Base-by-base conservation (phyloP, 1,139 yeast species). In the Scheffersomyces stambukii region DNA sequence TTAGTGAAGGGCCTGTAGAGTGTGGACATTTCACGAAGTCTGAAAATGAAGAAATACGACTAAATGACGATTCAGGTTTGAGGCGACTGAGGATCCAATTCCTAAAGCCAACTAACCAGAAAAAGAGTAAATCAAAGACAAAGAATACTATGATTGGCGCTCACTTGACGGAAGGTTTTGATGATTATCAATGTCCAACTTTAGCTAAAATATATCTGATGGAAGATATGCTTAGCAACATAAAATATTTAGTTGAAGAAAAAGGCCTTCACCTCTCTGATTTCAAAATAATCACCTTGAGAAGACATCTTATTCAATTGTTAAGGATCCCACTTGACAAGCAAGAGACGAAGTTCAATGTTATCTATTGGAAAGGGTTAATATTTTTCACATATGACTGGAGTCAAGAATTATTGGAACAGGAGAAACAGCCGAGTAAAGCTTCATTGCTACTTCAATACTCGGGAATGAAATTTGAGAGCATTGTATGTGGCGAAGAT, bases 381-480 rank as follows among this genome's bases (percentile, higher is more conserved):
- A 38, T 51, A 9, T 32, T 52, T 13, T 30, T 53, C 6, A 44
- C 44, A 11, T 51, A 43, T 28, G 54, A 51, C 27, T 47, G 52
- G 49, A 38, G 37, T 14, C 21, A 27, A 6, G 36, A 38, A 20
- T 33, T 21, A 12, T 16, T 19, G 6, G 28, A 27, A 7, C 36
- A 13, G 8, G 24, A 16, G 13, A 15, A 17, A 15, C 27, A 13
- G 18, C 31, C 31, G 8, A 24, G 27, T 19, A 16, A 24, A 4
- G 25, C 24, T 4, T 33, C 36, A 23, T 32, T 46, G 25, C n/a
- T n/a, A n/a, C n/a, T n/a, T n/a, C 46, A 45, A 26, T 52, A 51
- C 28, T 35, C 49, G 11, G 59, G 58, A 2, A 43, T 48, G 25
- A 38, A 42, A 17, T 53, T 53, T 28, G 59, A 53, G 33, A 31